phyloP scores from a whole-genome alignment of 306 rosid species.

The Cercis canadensis region DNA sequence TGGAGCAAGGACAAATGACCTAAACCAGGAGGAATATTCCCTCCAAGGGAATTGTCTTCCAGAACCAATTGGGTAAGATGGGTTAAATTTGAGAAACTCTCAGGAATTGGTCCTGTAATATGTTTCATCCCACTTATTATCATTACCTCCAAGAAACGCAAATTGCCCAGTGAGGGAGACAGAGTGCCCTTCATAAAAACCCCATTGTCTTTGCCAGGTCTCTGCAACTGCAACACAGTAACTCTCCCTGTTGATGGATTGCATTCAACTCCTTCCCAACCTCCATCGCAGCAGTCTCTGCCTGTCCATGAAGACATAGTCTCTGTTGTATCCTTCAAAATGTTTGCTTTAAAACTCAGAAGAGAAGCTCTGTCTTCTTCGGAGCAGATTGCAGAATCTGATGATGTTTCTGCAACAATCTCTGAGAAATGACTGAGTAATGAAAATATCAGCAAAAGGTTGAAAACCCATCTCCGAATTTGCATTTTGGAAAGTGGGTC shows the following conservation, averaged over 20 bases:
- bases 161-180: slow-evolving; percentile 73
- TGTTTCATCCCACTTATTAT: slow-evolving; percentile 79
- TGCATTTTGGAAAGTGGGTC: slow-evolving; percentile 72
- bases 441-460: slow-evolving; percentile 43
- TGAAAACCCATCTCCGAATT: slow-evolving; percentile 55
- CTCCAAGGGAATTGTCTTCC: slow-evolving; percentile 79
- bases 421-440: slow-evolving; percentile 37
- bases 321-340: slow-evolving; percentile 75
- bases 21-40: slow-evolving; percentile 79
- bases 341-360: slow-evolving; percentile 75
- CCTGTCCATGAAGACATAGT: slow-evolving; percentile 76
- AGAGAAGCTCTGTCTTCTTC: slow-evolving; percentile 85
- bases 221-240: slow-evolving; percentile 75
- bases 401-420: slow-evolving; percentile 36
- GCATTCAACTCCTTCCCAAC: slow-evolving; percentile 95
- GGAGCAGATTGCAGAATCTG: slow-evolving; percentile 60
- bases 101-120: slow-evolving; percentile 80
- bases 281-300: slow-evolving; percentile 84
- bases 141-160: slow-evolving; percentile 84
- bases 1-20: slow-evolving; percentile 72
- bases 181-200: slow-evolving; percentile 83
- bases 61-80: slow-evolving; percentile 74
- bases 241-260: slow-evolving; percentile 77
- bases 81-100: slow-evolving; percentile 66
- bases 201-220: slow-evolving; percentile 54